Evolutionary conservation across 495 filamentous ascomycete species (phyloP).

Genomic region (Tetracladium marchalianum): DNA sequence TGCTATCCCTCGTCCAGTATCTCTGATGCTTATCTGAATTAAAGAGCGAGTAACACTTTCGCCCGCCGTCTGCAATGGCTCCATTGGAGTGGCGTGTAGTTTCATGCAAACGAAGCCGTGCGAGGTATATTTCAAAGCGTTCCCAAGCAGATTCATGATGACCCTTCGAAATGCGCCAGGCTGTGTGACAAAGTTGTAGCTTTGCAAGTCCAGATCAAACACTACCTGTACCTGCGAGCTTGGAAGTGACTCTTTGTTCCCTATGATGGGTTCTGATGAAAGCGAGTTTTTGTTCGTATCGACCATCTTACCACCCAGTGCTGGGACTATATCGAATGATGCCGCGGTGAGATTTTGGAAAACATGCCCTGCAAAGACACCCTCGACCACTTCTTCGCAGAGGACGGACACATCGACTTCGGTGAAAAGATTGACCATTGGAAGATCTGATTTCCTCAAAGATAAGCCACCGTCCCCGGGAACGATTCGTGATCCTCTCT

Average conservation of each 20-base stretch:
- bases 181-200: constrained; percentile 57
- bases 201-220: constrained; percentile 48
- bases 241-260: neutral
- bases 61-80: constrained; percentile 2
- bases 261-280: constrained; percentile 5
- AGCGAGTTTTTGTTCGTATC: neutral
- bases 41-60: constrained; percentile 8
- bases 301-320: constrained; percentile 15
- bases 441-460: constrained; percentile 8
- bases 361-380: constrained; percentile 41
- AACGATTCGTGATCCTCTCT: neutral
- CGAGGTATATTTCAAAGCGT: constrained; percentile 71
- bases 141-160: constrained; percentile 76
- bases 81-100: constrained; percentile 11
- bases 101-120: constrained; percentile 54
- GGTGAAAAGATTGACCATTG: constrained; percentile 22
- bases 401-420: constrained; percentile 35
- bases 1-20: constrained; percentile 45
- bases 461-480: neutral
- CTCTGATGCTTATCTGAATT: constrained; percentile 10
- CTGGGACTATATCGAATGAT: constrained; percentile 20
- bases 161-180: constrained; percentile 65
- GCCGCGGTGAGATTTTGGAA: constrained; percentile 20
- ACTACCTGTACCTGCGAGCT: constrained; percentile 42
- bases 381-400: constrained; percentile 45